Evolutionary conservation across 2,329 filamentous ascomycete species (phyloP).

Genomic region (Colletotrichum liriopes): DNA sequence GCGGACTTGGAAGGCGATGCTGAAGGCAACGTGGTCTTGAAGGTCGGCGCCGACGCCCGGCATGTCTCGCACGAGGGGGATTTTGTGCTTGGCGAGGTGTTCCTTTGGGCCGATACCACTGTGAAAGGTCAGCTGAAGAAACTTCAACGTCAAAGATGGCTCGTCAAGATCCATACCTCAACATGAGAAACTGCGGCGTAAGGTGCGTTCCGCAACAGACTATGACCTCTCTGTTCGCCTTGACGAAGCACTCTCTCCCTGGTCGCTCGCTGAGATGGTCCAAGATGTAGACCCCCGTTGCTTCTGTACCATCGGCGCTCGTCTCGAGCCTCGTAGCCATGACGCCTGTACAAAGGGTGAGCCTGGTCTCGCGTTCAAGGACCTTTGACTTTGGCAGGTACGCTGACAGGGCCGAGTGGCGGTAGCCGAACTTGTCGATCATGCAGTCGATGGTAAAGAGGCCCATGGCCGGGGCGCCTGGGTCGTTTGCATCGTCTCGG

Average conservation of each 20-base stretch:
- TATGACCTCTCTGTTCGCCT: too few species aligned
- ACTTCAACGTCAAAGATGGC: too few species aligned
- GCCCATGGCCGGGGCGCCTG: too few species aligned
- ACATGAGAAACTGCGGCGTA: conserved; percentile 51
- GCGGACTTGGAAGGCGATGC: conserved; percentile 39
- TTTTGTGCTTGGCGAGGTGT: conserved; percentile 43
- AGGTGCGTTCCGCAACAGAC: conserved; percentile 28
- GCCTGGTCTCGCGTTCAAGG: too few species aligned
- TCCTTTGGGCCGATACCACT: conserved; percentile 52
- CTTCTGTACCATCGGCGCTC: conserved; percentile 42
- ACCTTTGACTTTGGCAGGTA: too few species aligned
- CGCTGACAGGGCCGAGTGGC: too few species aligned
- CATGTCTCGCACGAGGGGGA: conserved; percentile 47
- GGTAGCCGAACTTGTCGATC: too few species aligned
- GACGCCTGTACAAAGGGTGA: conserved; percentile 49
- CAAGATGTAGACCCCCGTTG: conserved; percentile 47
- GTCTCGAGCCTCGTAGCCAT: conserved; percentile 49
- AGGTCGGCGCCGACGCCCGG: conserved; percentile 48
- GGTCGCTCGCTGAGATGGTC: conserved; percentile 21
- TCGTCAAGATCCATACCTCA: conserved; percentile 39
- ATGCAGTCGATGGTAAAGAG: too few species aligned
- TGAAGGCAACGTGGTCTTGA: conserved; percentile 49
- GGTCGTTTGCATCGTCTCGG: too few species aligned
- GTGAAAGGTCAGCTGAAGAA: background rate
- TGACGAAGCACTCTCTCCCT: too few species aligned